A percentile compares a stretch with the other conserved stretches of the same genome.
Evolutionary conservation across 192 early-diverging fungal species (phyloP).

Genomic region (Paraglomus occultum): DNA sequence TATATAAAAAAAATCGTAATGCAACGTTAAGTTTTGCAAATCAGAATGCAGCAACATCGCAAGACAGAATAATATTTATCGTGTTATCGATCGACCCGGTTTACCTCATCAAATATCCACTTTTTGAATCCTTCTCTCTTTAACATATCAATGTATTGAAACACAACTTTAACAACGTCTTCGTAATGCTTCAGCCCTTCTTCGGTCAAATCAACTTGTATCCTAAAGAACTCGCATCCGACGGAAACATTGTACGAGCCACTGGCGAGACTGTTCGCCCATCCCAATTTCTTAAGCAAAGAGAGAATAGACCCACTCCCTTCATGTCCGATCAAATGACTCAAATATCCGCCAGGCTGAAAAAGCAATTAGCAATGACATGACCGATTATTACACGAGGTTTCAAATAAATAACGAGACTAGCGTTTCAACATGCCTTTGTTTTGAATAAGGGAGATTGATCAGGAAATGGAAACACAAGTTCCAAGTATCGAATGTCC

Average conservation of each 20-base stretch:
- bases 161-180: slow-evolving; percentile 77
- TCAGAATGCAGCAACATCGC: too few species aligned
- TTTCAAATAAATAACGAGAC: too few species aligned
- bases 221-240: slow-evolving; percentile 80
- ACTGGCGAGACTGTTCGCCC: slow-evolving; percentile 78
- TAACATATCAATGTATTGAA: slow-evolving; percentile 88
- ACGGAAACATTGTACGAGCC: slow-evolving; percentile 62
- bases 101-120: slow-evolving; percentile 82
- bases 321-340: slow-evolving; percentile 93
- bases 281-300: slow-evolving; percentile 80
- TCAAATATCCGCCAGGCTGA: slow-evolving; percentile 74
- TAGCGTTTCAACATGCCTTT: slow-evolving; percentile 42
- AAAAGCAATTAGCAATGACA: slow-evolving; percentile 22
- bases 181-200: slow-evolving; percentile 75
- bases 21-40: slow-evolving; percentile 42
- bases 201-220: slow-evolving; percentile 81
- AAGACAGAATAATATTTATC: not conserved
- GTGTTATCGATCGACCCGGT: slow-evolving; percentile 17
- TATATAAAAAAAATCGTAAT: slow-evolving; percentile 1
- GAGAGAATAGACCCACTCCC: slow-evolving; percentile 84
- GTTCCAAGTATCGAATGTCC: slow-evolving; percentile 71
- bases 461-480: slow-evolving; percentile 89
- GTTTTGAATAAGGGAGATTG: slow-evolving; percentile 51
- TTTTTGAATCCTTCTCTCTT: slow-evolving; percentile 64
- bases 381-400: not conserved